Base-by-base conservation (phyloP, 2,329 filamentous ascomycete species). In the Colletotrichum agaves region DNA sequence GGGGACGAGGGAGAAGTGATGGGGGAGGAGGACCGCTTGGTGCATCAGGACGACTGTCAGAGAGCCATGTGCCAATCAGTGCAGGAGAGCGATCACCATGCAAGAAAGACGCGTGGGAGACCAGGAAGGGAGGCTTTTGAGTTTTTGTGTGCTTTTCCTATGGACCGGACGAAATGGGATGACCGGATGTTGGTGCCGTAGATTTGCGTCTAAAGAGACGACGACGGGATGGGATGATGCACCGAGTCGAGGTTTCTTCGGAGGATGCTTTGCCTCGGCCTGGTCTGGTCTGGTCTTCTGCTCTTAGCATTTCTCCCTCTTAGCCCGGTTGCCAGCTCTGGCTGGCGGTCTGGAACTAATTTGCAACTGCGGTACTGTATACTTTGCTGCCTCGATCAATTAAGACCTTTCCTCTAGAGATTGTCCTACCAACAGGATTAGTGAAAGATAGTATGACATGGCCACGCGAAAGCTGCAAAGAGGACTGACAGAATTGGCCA, bases 71-170 rank as follows among this genome's bases (percentile, higher is more conserved):
- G 47, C 47, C n/a, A 50, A 23, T 50, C 21, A 31, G 27, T 53
- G 49, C 31, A 33, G 31, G 5, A 47, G 10, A 15, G 19, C 11
- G 27, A 11, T 13, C 15, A 5, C 56, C 43, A 27, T 31, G 17
- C 7, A 13, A 17, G 31, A 17, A 10, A 2, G 27, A 27, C 27
- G 27, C 6, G 31, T 5, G 43, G 31, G 4, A 10, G 49, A 39
- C 31, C 6, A 46, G 31, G n/a, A 21, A 4, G 56, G 46, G 43
- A 43, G 17, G n/a, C 37, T 59, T 49, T 59, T 59, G 56, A 59
- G 43, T 49, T 59, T 47, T 46, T 47, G 17, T 23, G 41, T 47
- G 41, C 27, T 59, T 47, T 59, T 35, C 37, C 41, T 35, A 21
- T 43, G 17, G 19, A 53, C 50, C 31, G 37, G 12, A 39, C 31